Conservation (phyloP, 805 yeast genomes). For the Zygosaccharomyces gambellarensis region DNA sequence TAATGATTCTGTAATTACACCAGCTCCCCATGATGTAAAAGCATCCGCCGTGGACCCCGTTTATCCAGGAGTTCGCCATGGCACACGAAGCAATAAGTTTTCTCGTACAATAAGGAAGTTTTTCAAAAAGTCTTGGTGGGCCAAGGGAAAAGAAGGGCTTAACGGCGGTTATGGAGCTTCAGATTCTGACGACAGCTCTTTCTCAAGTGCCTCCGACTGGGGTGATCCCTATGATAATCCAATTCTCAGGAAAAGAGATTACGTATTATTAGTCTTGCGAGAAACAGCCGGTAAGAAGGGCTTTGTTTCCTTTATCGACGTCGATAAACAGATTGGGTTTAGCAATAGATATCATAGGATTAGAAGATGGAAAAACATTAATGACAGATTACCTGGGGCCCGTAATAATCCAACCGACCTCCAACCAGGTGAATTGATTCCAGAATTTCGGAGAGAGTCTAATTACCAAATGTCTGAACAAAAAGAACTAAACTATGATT, state of each 20-base stretch:
- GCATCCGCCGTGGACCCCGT: background rate
- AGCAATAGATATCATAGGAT: background rate
- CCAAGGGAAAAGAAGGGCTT: background rate
- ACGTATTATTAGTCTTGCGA: background rate
- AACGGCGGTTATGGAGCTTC: background rate
- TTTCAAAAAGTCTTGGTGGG: background rate
- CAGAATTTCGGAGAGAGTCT: background rate
- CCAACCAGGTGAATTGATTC: background rate
- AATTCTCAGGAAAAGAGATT: constrained; percentile 1
- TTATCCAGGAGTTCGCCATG: background rate
- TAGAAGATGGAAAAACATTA: constrained; percentile 1
- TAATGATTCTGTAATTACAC: background rate
- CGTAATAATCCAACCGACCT: background rate
- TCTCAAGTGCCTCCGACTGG: constrained; percentile 1
- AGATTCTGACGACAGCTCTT: background rate
- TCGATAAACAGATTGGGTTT: background rate
- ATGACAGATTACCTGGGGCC: background rate
- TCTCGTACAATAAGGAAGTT: background rate
- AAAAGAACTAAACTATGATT: background rate
- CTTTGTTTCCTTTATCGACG: background rate
- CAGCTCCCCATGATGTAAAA: background rate
- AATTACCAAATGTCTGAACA: no score
- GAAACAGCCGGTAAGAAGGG: background rate
- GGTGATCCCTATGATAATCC: background rate
- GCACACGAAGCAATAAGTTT: background rate